Percentiles rank a stretch among this genome's conserved stretches.
These are phyloP conservation scores for Monilinia polystroma DNA, from an alignment of 2,329 filamentous ascomycete genomes.

Conservation along the genomic window DNA sequence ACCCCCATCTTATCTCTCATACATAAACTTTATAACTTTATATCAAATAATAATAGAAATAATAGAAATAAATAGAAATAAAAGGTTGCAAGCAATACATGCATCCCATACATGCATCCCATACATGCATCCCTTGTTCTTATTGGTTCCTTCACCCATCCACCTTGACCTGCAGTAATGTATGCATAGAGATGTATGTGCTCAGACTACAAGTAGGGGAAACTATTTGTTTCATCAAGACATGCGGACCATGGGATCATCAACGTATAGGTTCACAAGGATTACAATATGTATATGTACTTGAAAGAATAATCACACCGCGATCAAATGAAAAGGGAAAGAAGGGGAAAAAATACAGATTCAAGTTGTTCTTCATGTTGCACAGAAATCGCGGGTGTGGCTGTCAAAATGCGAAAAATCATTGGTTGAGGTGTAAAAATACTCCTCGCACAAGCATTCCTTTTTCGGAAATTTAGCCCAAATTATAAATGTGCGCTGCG, in stretches of 20 bases:
- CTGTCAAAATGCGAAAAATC: background rate
- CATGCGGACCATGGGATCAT: background rate
- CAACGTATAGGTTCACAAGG: background rate
- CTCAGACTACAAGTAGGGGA: conserved; percentile 10
- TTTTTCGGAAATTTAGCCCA: background rate
- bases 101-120: background rate
- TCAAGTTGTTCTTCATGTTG: background rate
- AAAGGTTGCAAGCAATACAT: background rate
- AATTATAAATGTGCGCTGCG: conserved; percentile 5
- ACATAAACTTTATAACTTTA: no score
- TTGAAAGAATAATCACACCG: background rate
- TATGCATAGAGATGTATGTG: no score
- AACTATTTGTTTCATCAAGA: conserved; percentile 11
- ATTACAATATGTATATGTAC: conserved; percentile 6
- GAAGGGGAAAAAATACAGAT: background rate
- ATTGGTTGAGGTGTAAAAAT: background rate
- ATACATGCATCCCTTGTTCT: background rate
- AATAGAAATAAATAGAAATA: no score
- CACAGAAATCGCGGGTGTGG: conserved; percentile 2
- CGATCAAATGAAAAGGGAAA: background rate
- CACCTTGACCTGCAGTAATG: background rate
- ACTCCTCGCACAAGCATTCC: background rate
- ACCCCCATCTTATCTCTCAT: no score
- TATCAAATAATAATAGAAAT: no score
- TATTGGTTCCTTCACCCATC: background rate